Base-by-base conservation (phyloP, 139 green algal genomes). In the Micractinium conductrix region DNA sequence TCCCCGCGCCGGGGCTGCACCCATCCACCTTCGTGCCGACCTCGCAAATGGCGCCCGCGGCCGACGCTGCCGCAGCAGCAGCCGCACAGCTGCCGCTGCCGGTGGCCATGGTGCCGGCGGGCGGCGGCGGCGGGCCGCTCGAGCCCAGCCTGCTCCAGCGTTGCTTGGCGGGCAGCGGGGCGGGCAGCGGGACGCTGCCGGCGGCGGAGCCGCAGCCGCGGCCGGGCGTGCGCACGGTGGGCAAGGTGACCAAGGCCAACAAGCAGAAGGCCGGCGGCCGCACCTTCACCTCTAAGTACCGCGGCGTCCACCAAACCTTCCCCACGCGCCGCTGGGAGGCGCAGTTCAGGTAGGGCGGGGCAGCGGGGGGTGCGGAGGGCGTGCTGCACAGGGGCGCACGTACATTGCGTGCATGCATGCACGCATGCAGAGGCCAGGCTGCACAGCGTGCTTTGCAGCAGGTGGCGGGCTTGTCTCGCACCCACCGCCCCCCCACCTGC, bases 231-330 rank as follows among this genome's bases (percentile, higher is more conserved):
- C 78, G 78, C 60, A 50, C 65, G 4, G 78, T 74, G 30, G 62
- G 62, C 78, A 83, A 83, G 78, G 78, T 83, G 6, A 83, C 78
- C 0, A 88, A 88, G 73, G 45, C 78, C 73, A 63, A 48, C 62
- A 88, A 88, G 80, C 40, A 10, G 63, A 88, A 88, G 80, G 40
- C 63, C 8, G 63, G 37, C 3, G 78, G 93, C 0, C 86, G 94
- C 35, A 94, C 89, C 17, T 98, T 95, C 91, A 98, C 94, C 14
- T 95, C 89, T 65, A 93, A 91, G 79, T 98, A 93, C 86, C 86
- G 95, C 1, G 95, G 95, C 28, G 95, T 98, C 67, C 95, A 98
- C 85, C 95, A 98, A 79, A 98, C 95, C 10, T 97, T 98, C 85
- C 95, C 95, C 71, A 98, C 95, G 0, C 91, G 90, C 78, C 91